Base-by-base conservation (phyloP, 331 rosid genomes). In the Quercus tomentella region DNA sequence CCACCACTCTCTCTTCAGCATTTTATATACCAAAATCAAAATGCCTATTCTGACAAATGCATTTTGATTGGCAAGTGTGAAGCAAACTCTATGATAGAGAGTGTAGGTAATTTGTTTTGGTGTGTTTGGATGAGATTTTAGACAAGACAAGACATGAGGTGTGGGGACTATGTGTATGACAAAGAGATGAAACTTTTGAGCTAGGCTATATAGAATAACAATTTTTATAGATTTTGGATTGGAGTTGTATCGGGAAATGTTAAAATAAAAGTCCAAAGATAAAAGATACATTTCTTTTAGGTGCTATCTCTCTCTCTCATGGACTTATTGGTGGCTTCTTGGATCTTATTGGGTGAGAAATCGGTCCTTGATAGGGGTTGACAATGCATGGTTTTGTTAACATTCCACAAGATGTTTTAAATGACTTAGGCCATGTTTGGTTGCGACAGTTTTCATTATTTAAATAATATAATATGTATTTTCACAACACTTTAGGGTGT, bases 181-280 rank as follows among this genome's bases (percentile, higher is more conserved):
- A 68, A 57, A 68, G 5, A 41, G 58, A 76, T 75, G 43, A 31
- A 58, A 70, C 22, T 70, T 70, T 57, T 75, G 73, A 72, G 73
- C 65, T 2, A 70, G 49, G 67, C 30, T 37, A 28, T 74, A 70
- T 74, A 69, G 57, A 67, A 10, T 52, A 57, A 41, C 69, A 1
- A 56, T 49, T 41, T 41, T 41, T 8, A 16, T 3, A 49, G 54
- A 49, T 75, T 76, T 69, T 74, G 25, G 25, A 52, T 31, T 28
- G 52, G 52, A 33, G 16, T 43, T 43, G 51, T 43, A 6, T 11
- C 66, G 76, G 73, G 45, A 55, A 20, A 26, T 56, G 12, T 57
- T 35, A 55, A 21, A 33, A 14, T 4, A 12, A 1, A 20, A 16
- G 6, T 10, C 4, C 16, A 52, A 1, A 55, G 4, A 16, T 11